Base-by-base conservation (phyloP, 2,329 filamentous ascomycete species). In the Penicillium sp. region DNA sequence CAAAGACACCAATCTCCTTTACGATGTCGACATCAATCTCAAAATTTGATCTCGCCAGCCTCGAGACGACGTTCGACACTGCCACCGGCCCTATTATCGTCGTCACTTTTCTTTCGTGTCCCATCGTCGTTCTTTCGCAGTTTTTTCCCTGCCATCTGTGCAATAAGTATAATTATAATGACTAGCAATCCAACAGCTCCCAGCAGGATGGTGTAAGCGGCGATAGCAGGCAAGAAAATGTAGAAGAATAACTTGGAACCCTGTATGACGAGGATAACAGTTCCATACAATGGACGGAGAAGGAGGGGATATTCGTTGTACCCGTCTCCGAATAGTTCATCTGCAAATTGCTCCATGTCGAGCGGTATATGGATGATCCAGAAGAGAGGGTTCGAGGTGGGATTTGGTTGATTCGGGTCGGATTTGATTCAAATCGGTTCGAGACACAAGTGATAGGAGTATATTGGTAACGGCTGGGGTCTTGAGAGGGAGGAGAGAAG, bases 191-290 rank as follows among this genome's bases (percentile, higher is more conserved):
- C 39, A 41, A 15, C 21, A 2, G 7, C 8, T 8, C 1, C 2
- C 8, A 16, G 0, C 3, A 43, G 13, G 15, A 43, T 27, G 7
- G 25, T 0, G 9, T 25, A 9, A 5, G 6, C 15, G 40, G 2
- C 3, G 7, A 3, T 8, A 16, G 1, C 0, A 15, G 23, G 41
- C 9, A 44, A 4, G 5, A 27, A 0, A 27, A 44, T 1, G 23
- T 44, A 29, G 23, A n/a, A 44, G 5, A 19, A 1, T 0, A 29
- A n/a, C 9, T 27, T 19, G 9, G 1, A 3, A 13, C 5, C 9
- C 23, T 0, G 4, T 11, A n/a, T 29, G 16, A 44, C 2, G 4
- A 44, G 0, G 0, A 0, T 4, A 2, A 11, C 3, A 9, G 43
- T 45, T 19, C 3, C 27, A 15, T 2, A 2, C 2, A 31, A 1